These are phyloP conservation scores for Opeltia flavorubescens DNA, from an alignment of 495 filamentous ascomycete species.

Conservation along the genomic window DNA sequence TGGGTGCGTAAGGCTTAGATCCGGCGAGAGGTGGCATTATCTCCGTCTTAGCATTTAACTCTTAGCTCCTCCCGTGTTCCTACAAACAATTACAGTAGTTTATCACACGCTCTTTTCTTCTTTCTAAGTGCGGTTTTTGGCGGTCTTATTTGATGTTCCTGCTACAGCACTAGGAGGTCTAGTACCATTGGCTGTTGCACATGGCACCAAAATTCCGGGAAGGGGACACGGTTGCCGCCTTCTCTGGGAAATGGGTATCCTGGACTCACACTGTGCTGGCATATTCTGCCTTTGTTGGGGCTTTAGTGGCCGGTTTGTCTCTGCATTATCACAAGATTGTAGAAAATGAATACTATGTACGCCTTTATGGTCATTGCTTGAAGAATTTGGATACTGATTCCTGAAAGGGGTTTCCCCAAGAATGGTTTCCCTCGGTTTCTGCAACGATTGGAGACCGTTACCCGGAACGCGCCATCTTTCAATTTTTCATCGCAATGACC, in stretches of 20 bases:
- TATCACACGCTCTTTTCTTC: too few species aligned
- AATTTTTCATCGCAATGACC: conserved; percentile 91
- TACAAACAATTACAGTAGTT: too few species aligned
- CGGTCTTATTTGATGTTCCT: not conserved
- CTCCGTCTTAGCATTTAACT: too few species aligned
- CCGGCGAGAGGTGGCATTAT: too few species aligned
- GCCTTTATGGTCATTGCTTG: conserved; percentile 8
- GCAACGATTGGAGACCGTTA: conserved; percentile 98
- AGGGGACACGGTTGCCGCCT: conserved; percentile 63
- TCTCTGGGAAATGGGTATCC: conserved; percentile 87
- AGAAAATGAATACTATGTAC: conserved; percentile 82
- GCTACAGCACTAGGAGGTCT: not conserved
- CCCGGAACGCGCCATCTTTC: conserved; percentile 91
- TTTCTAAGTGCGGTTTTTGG: not conserved
- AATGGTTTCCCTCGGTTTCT: conserved; percentile 99
- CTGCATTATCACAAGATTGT: conserved; percentile 97
- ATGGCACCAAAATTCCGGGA: conserved; percentile 84
- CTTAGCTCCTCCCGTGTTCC: too few species aligned
- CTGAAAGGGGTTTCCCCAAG: conserved; percentile 71
- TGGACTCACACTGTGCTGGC: conserved; percentile 76
- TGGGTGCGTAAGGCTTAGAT: too few species aligned
- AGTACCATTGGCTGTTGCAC: not conserved
- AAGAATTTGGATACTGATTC: conserved; percentile 4
- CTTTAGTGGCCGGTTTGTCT: conserved; percentile 67
- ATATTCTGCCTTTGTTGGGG: conserved; percentile 84